These are phyloP conservation scores for Starmera stellimalicola DNA, from an alignment of 1,139 yeast species.

Conservation along the genomic window DNA sequence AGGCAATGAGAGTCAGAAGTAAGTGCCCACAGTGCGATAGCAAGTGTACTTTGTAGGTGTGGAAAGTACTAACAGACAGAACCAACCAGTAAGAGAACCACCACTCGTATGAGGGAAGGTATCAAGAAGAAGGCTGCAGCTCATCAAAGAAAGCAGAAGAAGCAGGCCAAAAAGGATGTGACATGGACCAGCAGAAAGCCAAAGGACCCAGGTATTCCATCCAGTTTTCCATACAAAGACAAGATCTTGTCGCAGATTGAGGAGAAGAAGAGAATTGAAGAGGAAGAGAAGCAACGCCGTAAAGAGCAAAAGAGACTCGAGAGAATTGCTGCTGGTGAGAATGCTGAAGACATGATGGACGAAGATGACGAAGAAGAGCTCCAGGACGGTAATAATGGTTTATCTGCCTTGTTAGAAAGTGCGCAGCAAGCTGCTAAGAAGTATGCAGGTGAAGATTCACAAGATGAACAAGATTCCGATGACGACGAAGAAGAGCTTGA, in stretches of 20 bases:
- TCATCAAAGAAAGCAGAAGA: constrained; percentile 76
- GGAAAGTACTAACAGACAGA: no score
- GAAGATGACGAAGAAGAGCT: constrained; percentile 37
- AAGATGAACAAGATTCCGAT: constrained; percentile 18
- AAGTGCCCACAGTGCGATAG: neutral
- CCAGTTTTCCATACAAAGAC: constrained; percentile 90
- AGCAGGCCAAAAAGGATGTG: constrained; percentile 74
- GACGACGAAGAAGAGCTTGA: constrained; percentile 33
- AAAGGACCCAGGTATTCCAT: constrained; percentile 92
- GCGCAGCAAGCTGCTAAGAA: constrained; percentile 81
- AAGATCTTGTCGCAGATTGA: constrained; percentile 75
- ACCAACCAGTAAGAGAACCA: constrained; percentile 75
- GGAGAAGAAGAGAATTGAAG: constrained; percentile 50
- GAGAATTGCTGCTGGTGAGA: constrained; percentile 35
- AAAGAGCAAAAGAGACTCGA: constrained; percentile 34
- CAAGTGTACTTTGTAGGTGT: constrained; percentile 22
- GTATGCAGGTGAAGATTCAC: constrained; percentile 46
- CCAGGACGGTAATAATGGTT: constrained; percentile 35
- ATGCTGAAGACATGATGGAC: constrained; percentile 29
- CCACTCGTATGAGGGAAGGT: constrained; percentile 93
- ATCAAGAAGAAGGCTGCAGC: constrained; percentile 94
- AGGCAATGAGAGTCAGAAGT: constrained; percentile 2
- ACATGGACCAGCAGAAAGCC: constrained; percentile 84
- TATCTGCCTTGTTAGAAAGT: constrained; percentile 80
- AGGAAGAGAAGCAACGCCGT: constrained; percentile 45